Base-by-base conservation (phyloP, 768 basidiomycete species). In the Boletellus ananiceps region DNA sequence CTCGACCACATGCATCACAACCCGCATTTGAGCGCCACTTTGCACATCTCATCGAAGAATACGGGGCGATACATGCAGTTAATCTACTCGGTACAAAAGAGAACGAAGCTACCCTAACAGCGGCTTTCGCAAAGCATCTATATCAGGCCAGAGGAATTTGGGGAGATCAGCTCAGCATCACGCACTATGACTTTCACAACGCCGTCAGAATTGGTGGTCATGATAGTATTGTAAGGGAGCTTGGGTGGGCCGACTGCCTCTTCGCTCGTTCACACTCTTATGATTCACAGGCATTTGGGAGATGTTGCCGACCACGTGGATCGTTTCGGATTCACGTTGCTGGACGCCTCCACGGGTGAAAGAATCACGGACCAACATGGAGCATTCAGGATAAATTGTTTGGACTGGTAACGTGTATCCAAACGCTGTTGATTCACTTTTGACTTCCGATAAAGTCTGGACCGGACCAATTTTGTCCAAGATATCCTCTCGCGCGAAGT, bases 11-110 rank as follows among this genome's bases (percentile, higher is more conserved):
- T 57, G 92, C 93, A 3, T 94, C 94, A 1, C 95, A 98, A 57
- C 94, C 94, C 8, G 96, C 96, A 1, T 99, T 99, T 62, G 90
- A 97, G 57, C 83, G 90, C 34, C 96, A 99, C 69, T 90, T 97
- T 50, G 76, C 83, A 9, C 85, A 92, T 48, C 71, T 98, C 33
- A 80, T 86, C 54, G 85, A 93, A 56, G 85, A 92, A 60, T 98
- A 99, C 60, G 84, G 83, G 4, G 75, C 82, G 0, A 75, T 86
- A 14, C 91, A 99, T 62, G 90, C 86, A 21, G 82, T 98, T 54
- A 98, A 97, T 67, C 76, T 98, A 7, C 80, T 99, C 1, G 93
- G 93, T 9, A 81, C 81, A 33, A 93, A 93, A 64, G 95, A 97
- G 64, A 92, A 93, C 57, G 96, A 99, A 69, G 78, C 88, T 4